Percentiles rank a stretch among this genome's conserved stretches.
phyloP scores from a whole-genome alignment of 768 basidiomycete genomes.

The Mycena haematopus region DNA sequence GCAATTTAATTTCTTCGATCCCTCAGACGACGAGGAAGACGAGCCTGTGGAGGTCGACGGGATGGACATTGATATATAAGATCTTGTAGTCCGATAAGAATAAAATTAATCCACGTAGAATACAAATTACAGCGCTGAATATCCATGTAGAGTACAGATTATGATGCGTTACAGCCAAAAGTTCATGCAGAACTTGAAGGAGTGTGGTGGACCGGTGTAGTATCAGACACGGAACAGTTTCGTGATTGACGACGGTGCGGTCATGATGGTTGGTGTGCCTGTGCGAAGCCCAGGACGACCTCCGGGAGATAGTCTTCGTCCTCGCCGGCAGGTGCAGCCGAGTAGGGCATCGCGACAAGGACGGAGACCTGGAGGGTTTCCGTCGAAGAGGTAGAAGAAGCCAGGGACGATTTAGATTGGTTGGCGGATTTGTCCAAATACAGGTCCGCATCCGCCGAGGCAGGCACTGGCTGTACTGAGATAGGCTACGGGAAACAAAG shows the following conservation, averaged over 20 bases:
- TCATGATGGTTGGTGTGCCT: slow-evolving; percentile 40
- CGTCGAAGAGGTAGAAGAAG: slow-evolving; percentile 25
- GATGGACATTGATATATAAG: slow-evolving; percentile 30
- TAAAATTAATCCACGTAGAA: too few relatives aligned
- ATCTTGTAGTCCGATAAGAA: background rate
- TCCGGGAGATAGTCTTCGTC: slow-evolving; percentile 48
- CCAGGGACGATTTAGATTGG: slow-evolving; percentile 31
- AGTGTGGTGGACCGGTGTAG: background rate
- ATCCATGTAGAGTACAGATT: slow-evolving; percentile 4
- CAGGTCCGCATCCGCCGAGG: slow-evolving; percentile 40
- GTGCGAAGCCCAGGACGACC: slow-evolving; percentile 54
- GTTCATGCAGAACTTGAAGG: background rate
- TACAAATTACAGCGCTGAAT: too few relatives aligned
- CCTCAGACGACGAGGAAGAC: slow-evolving; percentile 51
- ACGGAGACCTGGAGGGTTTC: slow-evolving; percentile 60
- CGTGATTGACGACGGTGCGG: background rate
- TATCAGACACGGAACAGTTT: background rate
- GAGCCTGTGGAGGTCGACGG: slow-evolving; percentile 38
- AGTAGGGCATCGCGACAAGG: slow-evolving; percentile 63
- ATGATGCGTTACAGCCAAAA: background rate
- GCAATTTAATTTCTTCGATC: slow-evolving; percentile 61
- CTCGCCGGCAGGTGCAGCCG: slow-evolving; percentile 30
- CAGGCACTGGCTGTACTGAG: slow-evolving; percentile 40
- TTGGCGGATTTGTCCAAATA: slow-evolving; percentile 26
- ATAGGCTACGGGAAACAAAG: slow-evolving; percentile 25